Evolutionary conservation across 176 grass and related monocot species (phyloP), one percentile per base, ranked within the genome.

Genomic region (Hordeum marinum): DNA sequence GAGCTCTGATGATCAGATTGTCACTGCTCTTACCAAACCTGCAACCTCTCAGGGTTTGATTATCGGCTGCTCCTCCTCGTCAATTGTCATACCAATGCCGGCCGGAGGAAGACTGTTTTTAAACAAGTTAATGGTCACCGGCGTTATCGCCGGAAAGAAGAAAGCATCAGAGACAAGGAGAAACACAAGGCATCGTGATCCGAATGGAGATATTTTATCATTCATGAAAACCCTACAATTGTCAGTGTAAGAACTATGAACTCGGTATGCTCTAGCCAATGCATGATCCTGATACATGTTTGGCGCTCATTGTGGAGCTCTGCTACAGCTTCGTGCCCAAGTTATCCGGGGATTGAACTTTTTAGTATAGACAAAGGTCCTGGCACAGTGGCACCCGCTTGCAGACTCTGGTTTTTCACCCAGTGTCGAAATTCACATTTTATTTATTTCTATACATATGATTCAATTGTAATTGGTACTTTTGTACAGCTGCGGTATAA

Each of bases 381-480:
- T 68, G 78, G 48, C 60, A 48, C 72, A 2, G 29, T 29, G 29
- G 29, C 29, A 29, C 29, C 29, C 0, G 27, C 52, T 62, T 39
- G 45, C 40, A 23, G 13, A 35, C 59, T 50, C 72, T 55, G 36
- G 55, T 76, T 54, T 82, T 63, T 83, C 41, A 62, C 8, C 69
- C 26, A 4, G 26, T n/a, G 17, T 36, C 14, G 27, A 57, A 25
- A 8, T 0, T 41, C 67, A 52, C 2, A 3, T 40, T 23, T 3
- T 84, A 63, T 76, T 77, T 66, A 21, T 29, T 85, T 9, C 41
- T 62, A 55, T 66, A 41, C 42, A 85, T 24, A 36, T 55, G 45
- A 36, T 85, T 68, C 31, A 85, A 27, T 77, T 85, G 73, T 57
- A 77, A 27, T 34, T 13, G 15, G 68, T 8, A 73, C 7, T 60